A percentile compares a stretch with the other conserved stretches of the same genome.
phyloP scores from a whole-genome alignment of 2,329 filamentous ascomycete genomes.

The Ascochyta fabae region DNA sequence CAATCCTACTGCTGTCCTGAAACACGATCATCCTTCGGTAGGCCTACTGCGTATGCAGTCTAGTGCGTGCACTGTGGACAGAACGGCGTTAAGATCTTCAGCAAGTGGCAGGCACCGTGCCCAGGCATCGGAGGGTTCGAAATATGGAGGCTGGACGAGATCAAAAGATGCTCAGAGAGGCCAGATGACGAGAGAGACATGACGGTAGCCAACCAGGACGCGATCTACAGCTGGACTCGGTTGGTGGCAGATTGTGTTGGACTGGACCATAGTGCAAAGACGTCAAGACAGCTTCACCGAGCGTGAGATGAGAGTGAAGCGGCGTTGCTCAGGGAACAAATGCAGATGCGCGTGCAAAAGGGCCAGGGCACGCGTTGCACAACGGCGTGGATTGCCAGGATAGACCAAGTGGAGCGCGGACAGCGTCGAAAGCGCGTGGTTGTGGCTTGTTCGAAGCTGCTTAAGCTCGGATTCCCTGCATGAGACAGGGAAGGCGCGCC shows the following conservation, averaged over 20 bases:
- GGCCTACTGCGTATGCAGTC: slow-evolving; percentile 3
- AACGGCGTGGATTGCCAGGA: slow-evolving; percentile 10
- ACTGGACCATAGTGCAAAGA: not conserved
- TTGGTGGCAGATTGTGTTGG: not conserved
- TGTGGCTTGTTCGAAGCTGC: slow-evolving; percentile 10
- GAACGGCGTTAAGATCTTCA: slow-evolving; percentile 12
- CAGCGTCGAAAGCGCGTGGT: slow-evolving; percentile 7
- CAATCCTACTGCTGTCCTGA: slow-evolving; percentile 3
- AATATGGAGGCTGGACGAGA: not conserved
- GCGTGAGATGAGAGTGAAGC: slow-evolving; percentile 2
- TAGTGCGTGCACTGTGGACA: not conserved
- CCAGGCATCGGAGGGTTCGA: not conserved
- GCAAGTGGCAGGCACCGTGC: slow-evolving; percentile 10
- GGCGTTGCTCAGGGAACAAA: slow-evolving; percentile 2
- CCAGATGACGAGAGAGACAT: slow-evolving; percentile 8
- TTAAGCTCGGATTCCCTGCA: slow-evolving; percentile 12
- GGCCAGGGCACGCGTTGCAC: slow-evolving; percentile 4
- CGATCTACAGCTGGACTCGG: not conserved
- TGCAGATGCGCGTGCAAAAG: slow-evolving; percentile 9
- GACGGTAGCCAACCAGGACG: not conserved
- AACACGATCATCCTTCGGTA: slow-evolving; percentile 9
- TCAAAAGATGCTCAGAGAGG: not conserved
- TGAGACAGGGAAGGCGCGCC: slow-evolving; percentile 19
- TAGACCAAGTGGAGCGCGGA: slow-evolving; percentile 1
- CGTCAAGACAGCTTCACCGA: not conserved